Evolutionary conservation across 129 eudicot genomes (phyloP).

Genomic region (Artemisia annua): DNA sequence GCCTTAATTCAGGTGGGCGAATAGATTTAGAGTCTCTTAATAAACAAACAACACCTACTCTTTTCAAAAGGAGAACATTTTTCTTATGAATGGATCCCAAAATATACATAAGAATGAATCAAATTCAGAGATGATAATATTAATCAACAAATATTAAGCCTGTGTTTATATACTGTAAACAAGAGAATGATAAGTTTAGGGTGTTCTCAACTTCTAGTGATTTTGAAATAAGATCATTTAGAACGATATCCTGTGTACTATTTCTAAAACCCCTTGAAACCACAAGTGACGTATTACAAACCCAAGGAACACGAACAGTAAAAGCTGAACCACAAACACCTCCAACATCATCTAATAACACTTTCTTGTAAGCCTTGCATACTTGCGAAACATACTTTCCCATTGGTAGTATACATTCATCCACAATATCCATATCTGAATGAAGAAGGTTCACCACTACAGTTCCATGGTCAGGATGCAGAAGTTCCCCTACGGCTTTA

Average conservation of each 20-base stretch:
- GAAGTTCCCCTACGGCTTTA: constrained; percentile 46
- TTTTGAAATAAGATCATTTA: constrained; percentile 45
- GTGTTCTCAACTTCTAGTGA: constrained; percentile 53
- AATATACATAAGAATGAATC: neutral
- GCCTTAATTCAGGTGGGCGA: no score
- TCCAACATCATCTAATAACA: constrained; percentile 42
- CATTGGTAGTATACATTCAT: constrained; percentile 49
- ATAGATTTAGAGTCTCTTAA: no score
- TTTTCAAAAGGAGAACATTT: neutral
- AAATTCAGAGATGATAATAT: constrained; percentile 9
- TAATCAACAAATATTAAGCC: constrained; percentile 53
- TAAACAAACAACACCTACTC: no score
- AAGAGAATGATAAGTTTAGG: constrained; percentile 61
- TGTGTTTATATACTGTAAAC: constrained; percentile 59
- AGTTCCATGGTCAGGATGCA: constrained; percentile 89
- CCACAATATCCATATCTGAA: constrained; percentile 47
- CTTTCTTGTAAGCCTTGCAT: constrained; percentile 60
- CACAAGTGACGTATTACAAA: constrained; percentile 78
- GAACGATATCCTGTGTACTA: constrained; percentile 34
- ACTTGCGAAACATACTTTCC: constrained; percentile 67
- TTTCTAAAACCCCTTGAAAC: constrained; percentile 64
- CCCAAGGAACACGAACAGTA: constrained; percentile 69
- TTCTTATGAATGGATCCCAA: neutral
- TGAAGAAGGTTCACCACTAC: constrained; percentile 95
- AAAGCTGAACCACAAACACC: constrained; percentile 50